Evolutionary conservation across 768 basidiomycete genomes (phyloP), one percentile per base, ranked within the genome.

Genomic region (Mycena vitilis): DNA sequence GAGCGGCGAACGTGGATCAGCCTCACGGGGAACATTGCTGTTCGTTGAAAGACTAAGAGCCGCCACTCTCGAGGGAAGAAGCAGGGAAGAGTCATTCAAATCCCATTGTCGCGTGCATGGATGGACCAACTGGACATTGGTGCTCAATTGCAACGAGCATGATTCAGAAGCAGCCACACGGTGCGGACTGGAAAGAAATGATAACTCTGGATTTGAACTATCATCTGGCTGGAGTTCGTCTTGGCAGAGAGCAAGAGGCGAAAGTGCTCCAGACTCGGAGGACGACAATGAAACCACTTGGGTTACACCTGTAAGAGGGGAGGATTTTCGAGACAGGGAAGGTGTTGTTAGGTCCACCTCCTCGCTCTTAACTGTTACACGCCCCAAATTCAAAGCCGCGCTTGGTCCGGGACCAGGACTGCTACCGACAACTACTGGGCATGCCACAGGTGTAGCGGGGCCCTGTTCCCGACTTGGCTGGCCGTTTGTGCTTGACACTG

Each of bases 1-100:
- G n/a, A 64, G 20, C 2, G 68, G 68, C 36, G 68, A 69, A 64
- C 68, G 68, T 16, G 68, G 68, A 23, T 69, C 68, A 16, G 40
- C 44, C 16, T 25, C 63, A 23, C 37, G 45, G 11, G 63, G 45
- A 37, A 69, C 38, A 48, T 25, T 12, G 20, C 47, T 34, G 30
- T 47, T 53, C 36, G 25, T 47, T 10, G 45, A 53, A 9, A 68
- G 44, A 59, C 57, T 36, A 1, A 69, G 44, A 34, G 57, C 58
- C 8, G 51, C 56, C 38, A 64, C 25, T 20, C 11, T 16, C 5
- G 62, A 45, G 16, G 57, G 16, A 30, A 63, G 48, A 25, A 22
- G 23, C 30, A 30, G 30, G 30, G 30, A 30, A 30, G 30, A 30
- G 30, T 30, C 30, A 56, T 45, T 16, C 9, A 66, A 25, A 30